Evolutionary conservation across 306 rosid genomes (phyloP).

Genomic region (Dicorynia guianensis): DNA sequence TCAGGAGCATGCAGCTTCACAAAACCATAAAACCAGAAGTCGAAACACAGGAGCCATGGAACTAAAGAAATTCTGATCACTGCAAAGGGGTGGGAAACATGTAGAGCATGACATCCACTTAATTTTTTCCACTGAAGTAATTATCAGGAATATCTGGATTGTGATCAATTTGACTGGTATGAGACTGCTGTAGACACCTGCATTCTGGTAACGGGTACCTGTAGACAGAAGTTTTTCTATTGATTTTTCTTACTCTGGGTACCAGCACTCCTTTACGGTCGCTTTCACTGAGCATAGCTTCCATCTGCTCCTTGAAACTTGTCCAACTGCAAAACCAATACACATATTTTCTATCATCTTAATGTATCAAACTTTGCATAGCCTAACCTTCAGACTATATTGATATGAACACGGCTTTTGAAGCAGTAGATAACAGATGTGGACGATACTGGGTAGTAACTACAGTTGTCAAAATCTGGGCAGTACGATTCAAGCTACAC

Average conservation of each 20-base stretch:
- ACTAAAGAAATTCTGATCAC: constrained; percentile 14
- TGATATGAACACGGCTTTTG: background rate
- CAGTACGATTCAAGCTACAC: constrained; percentile 22
- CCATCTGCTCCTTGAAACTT: constrained; percentile 84
- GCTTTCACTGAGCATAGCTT: constrained; percentile 82
- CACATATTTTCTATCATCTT: constrained; percentile 32
- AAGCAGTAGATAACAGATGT: constrained; percentile 20
- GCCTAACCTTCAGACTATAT: constrained; percentile 22
- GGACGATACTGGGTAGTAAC: constrained; percentile 9
- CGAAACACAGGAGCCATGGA: constrained; percentile 36
- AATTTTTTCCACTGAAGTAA: constrained; percentile 37
- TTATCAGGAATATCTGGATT: constrained; percentile 38
- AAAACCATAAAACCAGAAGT: constrained; percentile 36
- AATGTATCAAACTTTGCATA: constrained; percentile 25
- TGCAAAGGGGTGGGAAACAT: constrained; percentile 29
- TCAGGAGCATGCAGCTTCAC: constrained; percentile 34
- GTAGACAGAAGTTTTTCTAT: constrained; percentile 92
- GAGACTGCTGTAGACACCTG: constrained; percentile 77
- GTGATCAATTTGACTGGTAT: constrained; percentile 43
- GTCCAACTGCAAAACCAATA: constrained; percentile 75
- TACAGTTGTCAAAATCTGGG: constrained; percentile 2
- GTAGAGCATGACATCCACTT: constrained; percentile 38
- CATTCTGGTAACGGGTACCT: constrained; percentile 94
- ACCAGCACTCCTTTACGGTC: constrained; percentile 90
- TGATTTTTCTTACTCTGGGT: constrained; percentile 86